Conservation (phyloP, 495 filamentous ascomycete genomes). For the Talaromyces adpressus region DNA sequence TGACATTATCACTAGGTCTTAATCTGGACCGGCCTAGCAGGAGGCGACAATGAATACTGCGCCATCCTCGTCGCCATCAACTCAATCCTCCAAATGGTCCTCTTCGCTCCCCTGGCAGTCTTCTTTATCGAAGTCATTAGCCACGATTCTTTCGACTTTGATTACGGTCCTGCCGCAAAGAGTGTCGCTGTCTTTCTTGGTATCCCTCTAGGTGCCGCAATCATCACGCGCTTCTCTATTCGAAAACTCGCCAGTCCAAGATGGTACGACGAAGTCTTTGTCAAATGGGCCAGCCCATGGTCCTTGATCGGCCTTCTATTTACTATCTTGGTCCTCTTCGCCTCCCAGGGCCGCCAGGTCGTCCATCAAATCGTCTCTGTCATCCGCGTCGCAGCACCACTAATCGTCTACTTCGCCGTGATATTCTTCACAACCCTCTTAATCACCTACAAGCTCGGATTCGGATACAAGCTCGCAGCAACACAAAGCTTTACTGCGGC, state of each 20-base stretch:
- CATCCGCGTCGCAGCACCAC: conserved; percentile 68
- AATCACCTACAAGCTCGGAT: conserved; percentile 52
- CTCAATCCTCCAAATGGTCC: conserved; percentile 77
- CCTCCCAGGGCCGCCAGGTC: conserved; percentile 70
- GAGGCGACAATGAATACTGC: conserved; percentile 77
- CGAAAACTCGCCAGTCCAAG: conserved; percentile 42
- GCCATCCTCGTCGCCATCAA: conserved; percentile 87
- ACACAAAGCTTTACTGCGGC: conserved; percentile 93
- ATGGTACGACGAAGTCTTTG: conserved; percentile 63
- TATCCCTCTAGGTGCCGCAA: conserved; percentile 73
- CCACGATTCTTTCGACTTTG: conserved; percentile 37
- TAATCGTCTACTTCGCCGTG: conserved; percentile 71
- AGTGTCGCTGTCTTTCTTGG: conserved; percentile 81
- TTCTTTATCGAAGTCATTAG: conserved; percentile 72
- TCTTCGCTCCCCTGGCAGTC: conserved; percentile 74
- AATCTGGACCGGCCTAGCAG: conserved; percentile 72
- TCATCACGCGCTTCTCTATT: conserved; percentile 63
- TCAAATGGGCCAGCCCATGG: conserved; percentile 63
- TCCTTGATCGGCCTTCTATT: conserved; percentile 79
- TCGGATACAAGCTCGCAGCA: conserved; percentile 61
- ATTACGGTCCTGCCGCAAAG: conserved; percentile 67
- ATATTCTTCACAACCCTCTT: conserved; percentile 66
- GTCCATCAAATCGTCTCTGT: conserved; percentile 82
- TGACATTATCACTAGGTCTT: conserved; percentile 43
- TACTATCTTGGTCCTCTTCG: conserved; percentile 81